These are phyloP conservation scores for Sphagnum tenellum DNA, from an alignment of 225 moss, liverwort and hornwort genomes.

Conservation along the genomic window DNA sequence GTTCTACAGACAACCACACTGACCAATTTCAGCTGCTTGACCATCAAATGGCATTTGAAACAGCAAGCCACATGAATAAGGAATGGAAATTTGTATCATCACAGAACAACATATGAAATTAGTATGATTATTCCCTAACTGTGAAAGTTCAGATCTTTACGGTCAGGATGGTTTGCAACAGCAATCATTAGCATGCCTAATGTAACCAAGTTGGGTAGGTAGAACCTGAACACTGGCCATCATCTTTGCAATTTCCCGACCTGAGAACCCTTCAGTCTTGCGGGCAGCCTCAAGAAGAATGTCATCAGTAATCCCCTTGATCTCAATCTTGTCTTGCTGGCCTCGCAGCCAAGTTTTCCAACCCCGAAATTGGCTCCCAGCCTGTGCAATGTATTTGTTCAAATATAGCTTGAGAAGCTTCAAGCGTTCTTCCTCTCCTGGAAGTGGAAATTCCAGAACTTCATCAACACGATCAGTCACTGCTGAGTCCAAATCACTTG, in stretches of 20 bases:
- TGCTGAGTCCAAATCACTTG: constrained; percentile 81
- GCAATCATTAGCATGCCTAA: no score
- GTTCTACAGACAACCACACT: no score
- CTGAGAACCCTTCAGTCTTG: constrained; percentile 70
- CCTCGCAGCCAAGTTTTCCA: constrained; percentile 63
- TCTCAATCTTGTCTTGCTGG: constrained; percentile 59
- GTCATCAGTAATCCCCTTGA: constrained; percentile 59
- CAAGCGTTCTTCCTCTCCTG: constrained; percentile 67
- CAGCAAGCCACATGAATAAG: no score
- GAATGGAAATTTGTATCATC: no score
- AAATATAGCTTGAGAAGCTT: constrained; percentile 71
- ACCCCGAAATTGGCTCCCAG: constrained; percentile 40
- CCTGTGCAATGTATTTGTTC: constrained; percentile 59
- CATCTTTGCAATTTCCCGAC: constrained; percentile 91
- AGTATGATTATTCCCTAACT: no score
- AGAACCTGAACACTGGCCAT: constrained; percentile 82
- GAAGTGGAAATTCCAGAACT: constrained; percentile 80
- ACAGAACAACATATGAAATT: no score
- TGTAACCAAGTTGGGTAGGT: no score
- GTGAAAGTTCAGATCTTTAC: no score
- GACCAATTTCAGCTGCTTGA: no score
- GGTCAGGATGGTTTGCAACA: no score
- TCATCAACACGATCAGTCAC: constrained; percentile 90
- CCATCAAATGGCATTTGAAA: no score
- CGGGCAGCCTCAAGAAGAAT: constrained; percentile 55